Evolutionary conservation across 345 rosid genomes (phyloP), one percentile per base, ranked within the genome.

Genomic region (Mallotus nudiflorus): DNA sequence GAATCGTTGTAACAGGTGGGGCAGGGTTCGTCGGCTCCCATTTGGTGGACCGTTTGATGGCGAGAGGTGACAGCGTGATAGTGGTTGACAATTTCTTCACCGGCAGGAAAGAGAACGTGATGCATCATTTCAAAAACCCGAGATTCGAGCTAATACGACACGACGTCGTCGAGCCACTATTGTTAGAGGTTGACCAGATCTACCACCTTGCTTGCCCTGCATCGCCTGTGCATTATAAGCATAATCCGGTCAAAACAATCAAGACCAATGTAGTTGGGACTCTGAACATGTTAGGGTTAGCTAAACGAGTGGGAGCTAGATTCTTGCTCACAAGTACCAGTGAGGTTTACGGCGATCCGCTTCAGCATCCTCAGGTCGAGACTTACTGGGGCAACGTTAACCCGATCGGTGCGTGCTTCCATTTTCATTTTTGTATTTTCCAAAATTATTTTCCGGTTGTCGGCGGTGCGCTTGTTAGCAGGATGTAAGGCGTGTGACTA

Each of bases 311-410:
- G 15, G 99, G 99, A 11, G 97, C 99, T 0, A 80, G 97, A 53
- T 95, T 95, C 66, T 64, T 92, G 58, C 85, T 95, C 42, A 92
- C 99, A 10, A 95, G 99, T 73, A 95, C 99, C 59, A 89, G 96
- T 74, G 99, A 95, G 88, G 99, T 95, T 6, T 95, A 95, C 77
- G 99, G 99, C 9, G 99, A 95, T 82, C 99, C 99, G 56, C 89
- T 95, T 22, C 97, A 95, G 69, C 99, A 95, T 63, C 99, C 99
- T 12, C 99, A 95, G 88, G 91, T 89, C 54, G 99, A 95, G 88
- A 95, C 97, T 54, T 95, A 95, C 83, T 95, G 99, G 99, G 99
- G 99, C 80, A 95, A 95, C 88, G 99, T 95, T 77, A 95, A 95
- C 79, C 99, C 99, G 74, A 95, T 95, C 78, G 98, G 98, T 93